phyloP scores from a whole-genome alignment of 2,329 filamentous ascomycete genomes.

The Hortaea sp. region DNA sequence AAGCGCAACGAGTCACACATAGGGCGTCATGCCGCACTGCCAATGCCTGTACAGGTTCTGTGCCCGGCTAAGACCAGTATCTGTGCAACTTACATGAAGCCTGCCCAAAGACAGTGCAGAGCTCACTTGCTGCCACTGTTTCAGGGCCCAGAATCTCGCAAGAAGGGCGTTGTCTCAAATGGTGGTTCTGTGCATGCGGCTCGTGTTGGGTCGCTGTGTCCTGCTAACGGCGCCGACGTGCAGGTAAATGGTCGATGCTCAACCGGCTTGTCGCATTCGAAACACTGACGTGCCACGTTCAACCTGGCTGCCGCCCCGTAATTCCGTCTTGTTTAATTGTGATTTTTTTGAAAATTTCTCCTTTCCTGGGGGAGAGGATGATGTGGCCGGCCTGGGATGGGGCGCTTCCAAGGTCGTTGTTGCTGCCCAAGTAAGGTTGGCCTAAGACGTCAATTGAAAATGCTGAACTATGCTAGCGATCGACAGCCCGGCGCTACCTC shows the following conservation, averaged over 20 bases:
- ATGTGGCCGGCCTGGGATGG: no score
- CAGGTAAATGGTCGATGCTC: neutral
- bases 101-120: neutral
- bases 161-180: neutral
- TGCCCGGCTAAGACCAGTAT: slow-evolving; percentile 1
- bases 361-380: no score
- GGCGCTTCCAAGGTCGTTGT: neutral
- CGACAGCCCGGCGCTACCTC: neutral
- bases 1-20: slow-evolving; percentile 4
- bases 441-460: slow-evolving; percentile 1
- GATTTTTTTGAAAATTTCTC: neutral
- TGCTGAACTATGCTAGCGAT: neutral
- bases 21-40: slow-evolving; percentile 1
- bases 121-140: no score
- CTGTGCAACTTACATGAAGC: neutral
- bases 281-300: neutral
- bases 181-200: neutral
- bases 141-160: neutral
- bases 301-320: no score
- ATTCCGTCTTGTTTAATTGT: no score
- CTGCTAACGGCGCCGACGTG: neutral
- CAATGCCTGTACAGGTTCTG: neutral
- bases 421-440: neutral
- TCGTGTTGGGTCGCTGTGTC: neutral
- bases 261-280: neutral